These are phyloP conservation scores for Cyberlindnera mycetangii DNA, from an alignment of 805 yeast species.

Conservation along the genomic window DNA sequence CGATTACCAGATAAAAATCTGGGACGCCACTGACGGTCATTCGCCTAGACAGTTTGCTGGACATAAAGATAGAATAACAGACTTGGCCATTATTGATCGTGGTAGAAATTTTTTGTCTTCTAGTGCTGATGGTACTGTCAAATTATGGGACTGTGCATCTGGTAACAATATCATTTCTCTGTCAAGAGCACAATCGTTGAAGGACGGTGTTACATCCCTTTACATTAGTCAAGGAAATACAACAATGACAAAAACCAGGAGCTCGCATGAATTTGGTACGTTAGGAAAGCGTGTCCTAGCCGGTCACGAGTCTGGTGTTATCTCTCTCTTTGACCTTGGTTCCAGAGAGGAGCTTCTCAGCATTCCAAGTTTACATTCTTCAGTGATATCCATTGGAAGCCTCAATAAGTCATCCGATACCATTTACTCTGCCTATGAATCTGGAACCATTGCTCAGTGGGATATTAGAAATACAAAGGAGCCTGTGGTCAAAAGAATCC, in stretches of 20 bases:
- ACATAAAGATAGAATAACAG: conserved; percentile 49
- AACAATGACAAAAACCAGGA: conserved; percentile 21
- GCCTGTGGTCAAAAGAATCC: conserved; percentile 5
- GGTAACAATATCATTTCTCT: conserved; percentile 45
- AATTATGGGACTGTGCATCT: conserved; percentile 68
- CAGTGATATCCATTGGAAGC: conserved; percentile 5
- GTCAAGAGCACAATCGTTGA: conserved; percentile 31
- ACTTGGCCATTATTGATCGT: conserved; percentile 49
- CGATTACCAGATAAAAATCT: conserved; percentile 58
- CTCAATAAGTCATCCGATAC: neutral
- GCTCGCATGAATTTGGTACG: conserved; percentile 48
- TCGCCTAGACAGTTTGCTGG: conserved; percentile 49
- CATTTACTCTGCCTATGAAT: conserved; percentile 34
- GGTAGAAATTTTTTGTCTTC: conserved; percentile 67
- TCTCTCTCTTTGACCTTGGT: conserved; percentile 40
- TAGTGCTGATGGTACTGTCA: conserved; percentile 51
- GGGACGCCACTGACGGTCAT: conserved; percentile 50
- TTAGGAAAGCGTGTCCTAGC: conserved; percentile 41
- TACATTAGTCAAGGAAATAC: conserved; percentile 1
- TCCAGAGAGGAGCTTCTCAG: conserved; percentile 25
- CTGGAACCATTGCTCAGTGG: conserved; percentile 39
- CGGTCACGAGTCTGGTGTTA: conserved; percentile 39
- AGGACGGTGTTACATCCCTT: conserved; percentile 36
- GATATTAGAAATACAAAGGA: conserved; percentile 30
- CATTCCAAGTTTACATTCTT: conserved; percentile 28